A percentile compares a stretch with the other conserved stretches of the same genome.
phyloP scores from a whole-genome alignment of 495 filamentous ascomycete species.

The Penicillium goetzii region DNA sequence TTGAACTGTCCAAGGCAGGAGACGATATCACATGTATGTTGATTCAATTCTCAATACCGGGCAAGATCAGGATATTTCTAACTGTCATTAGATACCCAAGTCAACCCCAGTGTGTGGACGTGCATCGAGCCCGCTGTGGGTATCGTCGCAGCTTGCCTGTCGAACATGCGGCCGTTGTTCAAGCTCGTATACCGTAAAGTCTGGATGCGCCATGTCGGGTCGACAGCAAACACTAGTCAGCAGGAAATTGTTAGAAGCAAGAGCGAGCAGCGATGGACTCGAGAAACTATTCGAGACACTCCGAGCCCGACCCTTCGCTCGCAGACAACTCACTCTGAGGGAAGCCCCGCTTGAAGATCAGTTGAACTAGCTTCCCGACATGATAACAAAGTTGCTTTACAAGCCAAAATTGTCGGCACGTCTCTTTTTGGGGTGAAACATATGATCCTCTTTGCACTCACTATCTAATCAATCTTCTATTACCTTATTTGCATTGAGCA shows the following conservation, averaged over 20 bases:
- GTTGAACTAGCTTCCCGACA: not conserved
- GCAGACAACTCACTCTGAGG: not conserved
- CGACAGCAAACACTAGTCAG: conserved; percentile 16
- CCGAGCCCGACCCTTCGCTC: conserved; percentile 17
- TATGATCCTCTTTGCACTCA: not conserved
- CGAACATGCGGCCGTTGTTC: conserved; percentile 42
- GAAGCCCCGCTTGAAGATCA: conserved; percentile 1
- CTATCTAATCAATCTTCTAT: not conserved
- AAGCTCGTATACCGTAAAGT: conserved; percentile 27
- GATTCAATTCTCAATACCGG: not conserved
- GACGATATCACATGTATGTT: conserved; percentile 36
- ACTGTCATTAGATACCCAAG: conserved; percentile 32
- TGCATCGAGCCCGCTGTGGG: conserved; percentile 43
- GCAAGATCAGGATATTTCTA: not conserved
- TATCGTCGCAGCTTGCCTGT: conserved; percentile 39
- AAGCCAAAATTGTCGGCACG: not conserved
- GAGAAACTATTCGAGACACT: not conserved
- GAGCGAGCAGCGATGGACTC: conserved; percentile 22
- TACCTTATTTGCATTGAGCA: not conserved
- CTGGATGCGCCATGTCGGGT: conserved; percentile 21
- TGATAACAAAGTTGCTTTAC: not conserved
- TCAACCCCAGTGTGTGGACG: conserved; percentile 40
- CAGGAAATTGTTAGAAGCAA: conserved; percentile 14
- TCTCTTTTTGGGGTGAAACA: not conserved
- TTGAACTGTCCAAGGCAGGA: conserved; percentile 26